Conservation (phyloP, 495 filamentous ascomycete species). For the Rostrohypoxylon terebratum region DNA sequence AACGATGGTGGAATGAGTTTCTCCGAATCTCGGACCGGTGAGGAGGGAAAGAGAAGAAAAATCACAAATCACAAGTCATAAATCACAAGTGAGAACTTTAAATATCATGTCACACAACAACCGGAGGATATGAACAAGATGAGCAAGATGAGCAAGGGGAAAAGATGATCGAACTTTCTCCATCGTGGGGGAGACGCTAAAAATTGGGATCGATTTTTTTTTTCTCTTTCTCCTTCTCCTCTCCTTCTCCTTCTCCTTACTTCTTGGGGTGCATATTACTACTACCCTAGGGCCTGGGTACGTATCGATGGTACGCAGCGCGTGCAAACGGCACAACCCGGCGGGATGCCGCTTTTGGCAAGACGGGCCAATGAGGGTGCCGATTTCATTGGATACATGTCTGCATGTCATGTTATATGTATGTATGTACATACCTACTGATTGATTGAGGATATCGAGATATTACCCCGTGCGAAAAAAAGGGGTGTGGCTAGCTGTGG, state of each 20-base stretch:
- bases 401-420: neutral
- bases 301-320: slow-evolving; percentile 13
- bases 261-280: neutral
- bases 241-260: slow-evolving; percentile 4
- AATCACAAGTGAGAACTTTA: too few relatives aligned
- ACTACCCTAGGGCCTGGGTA: neutral
- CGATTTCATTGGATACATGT: slow-evolving; percentile 21
- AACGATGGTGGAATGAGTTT: slow-evolving; percentile 29
- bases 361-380: slow-evolving; percentile 31
- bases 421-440: too few relatives aligned
- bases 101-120: slow-evolving; percentile 20
- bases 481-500: slow-evolving; percentile 8
- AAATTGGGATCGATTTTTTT: slow-evolving; percentile 8
- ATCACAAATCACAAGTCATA: neutral
- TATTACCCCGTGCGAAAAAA: slow-evolving; percentile 12
- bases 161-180: slow-evolving; percentile 20
- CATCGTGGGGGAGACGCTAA: slow-evolving; percentile 35
- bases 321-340: slow-evolving; percentile 31
- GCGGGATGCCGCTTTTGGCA: slow-evolving; percentile 42
- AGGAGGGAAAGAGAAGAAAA: neutral
- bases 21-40: slow-evolving; percentile 26
- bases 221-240: slow-evolving; percentile 8
- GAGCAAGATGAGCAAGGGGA: slow-evolving; percentile 1
- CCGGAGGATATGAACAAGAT: neutral
- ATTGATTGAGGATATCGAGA: neutral